Percentiles rank a stretch among this genome's conserved stretches.
These are phyloP conservation scores for Kuraishia borneana DNA, from an alignment of 805 yeast genomes.

Conservation along the genomic window DNA sequence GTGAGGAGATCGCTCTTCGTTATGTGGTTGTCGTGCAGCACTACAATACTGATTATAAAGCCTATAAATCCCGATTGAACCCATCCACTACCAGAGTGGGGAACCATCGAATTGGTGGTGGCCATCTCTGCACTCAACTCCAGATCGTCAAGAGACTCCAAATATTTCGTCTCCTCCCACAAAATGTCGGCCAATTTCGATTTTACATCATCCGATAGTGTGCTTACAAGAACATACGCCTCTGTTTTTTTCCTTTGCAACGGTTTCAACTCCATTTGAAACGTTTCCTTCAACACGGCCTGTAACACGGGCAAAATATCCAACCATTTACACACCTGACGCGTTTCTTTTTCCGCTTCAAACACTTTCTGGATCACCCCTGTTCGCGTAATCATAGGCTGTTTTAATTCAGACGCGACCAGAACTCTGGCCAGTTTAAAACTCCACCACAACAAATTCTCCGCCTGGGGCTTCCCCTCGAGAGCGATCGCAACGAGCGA, in stretches of 20 bases:
- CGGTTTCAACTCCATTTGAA: constrained; percentile 13
- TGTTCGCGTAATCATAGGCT: constrained; percentile 14
- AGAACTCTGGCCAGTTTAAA: constrained; percentile 14
- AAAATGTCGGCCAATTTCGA: constrained; percentile 11
- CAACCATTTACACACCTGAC: constrained; percentile 5
- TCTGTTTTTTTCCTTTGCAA: constrained; percentile 1
- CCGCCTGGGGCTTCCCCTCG: too few relatives aligned
- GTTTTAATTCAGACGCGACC: constrained; percentile 15
- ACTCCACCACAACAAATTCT: not conserved
- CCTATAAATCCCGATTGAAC: constrained; percentile 15
- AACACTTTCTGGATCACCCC: constrained; percentile 13
- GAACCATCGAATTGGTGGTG: constrained; percentile 4
- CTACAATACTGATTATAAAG: constrained; percentile 13
- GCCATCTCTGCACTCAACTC: constrained; percentile 1
- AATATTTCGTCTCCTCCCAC: constrained; percentile 1
- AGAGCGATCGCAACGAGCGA: too few relatives aligned
- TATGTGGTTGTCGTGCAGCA: constrained; percentile 16
- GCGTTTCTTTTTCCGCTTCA: constrained; percentile 15
- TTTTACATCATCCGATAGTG: constrained; percentile 10
- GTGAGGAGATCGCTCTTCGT: constrained; percentile 14
- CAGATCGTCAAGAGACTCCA: not conserved
- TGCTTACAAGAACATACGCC: constrained; percentile 12
- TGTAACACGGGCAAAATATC: constrained; percentile 11
- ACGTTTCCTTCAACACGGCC: constrained; percentile 6
- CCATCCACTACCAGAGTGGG: constrained; percentile 12